A percentile compares a stretch with the other conserved stretches of the same genome.
Evolutionary conservation across 345 rosid species (phyloP).

Genomic region (Draba incana): DNA sequence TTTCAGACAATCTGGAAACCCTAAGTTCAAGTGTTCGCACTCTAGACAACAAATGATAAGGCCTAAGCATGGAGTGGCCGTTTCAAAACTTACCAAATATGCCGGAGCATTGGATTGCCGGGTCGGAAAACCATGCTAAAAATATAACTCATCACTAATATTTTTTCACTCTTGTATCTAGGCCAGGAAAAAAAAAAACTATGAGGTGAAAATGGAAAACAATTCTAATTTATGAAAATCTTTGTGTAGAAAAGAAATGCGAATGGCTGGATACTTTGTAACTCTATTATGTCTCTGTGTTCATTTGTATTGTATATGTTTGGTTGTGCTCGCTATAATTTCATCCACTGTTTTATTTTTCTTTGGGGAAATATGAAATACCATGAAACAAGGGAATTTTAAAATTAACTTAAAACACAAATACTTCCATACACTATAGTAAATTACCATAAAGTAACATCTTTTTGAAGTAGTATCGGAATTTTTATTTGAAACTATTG

Average conservation of each 20-base stretch:
- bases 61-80: constrained; percentile 42
- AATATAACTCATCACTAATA: constrained; percentile 10
- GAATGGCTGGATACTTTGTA: constrained; percentile 38
- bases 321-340: constrained; percentile 22
- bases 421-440: not conserved
- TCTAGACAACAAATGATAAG: constrained; percentile 43
- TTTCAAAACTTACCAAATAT: constrained; percentile 45
- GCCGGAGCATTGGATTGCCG: constrained; percentile 52
- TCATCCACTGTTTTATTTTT: constrained; percentile 4
- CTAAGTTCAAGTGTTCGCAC: constrained; percentile 22
- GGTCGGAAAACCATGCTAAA: constrained; percentile 40
- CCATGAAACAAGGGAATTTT: not conserved
- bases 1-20: constrained; percentile 58
- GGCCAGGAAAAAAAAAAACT: constrained; percentile 10
- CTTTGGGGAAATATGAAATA: constrained; percentile 4
- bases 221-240: not conserved
- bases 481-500: no score
- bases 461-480: no score
- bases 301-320: constrained; percentile 16
- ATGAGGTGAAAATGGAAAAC: constrained; percentile 8
- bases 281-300: constrained; percentile 28
- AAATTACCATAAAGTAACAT: no score
- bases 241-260: constrained; percentile 27
- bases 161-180: constrained; percentile 27
- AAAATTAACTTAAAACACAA: not conserved